phyloP scores from a whole-genome alignment of 495 filamentous ascomycete genomes.

The Penicillium lagena region DNA sequence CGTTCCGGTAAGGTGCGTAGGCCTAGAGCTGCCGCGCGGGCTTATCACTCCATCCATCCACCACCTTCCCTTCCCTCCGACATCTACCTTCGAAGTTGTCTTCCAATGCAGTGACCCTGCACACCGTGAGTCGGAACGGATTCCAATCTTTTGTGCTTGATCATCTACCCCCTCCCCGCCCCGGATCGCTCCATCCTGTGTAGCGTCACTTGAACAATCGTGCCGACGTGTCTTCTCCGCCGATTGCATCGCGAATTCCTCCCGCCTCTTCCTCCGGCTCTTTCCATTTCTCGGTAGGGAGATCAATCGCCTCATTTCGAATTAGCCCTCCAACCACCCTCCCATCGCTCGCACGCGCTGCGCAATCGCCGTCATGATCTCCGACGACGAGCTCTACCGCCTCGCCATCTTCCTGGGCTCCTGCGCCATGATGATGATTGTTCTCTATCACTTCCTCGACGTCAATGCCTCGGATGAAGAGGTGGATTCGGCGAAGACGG shows the following conservation, averaged over 20 bases:
- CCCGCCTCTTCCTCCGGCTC: background rate
- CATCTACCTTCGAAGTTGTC: too few species aligned
- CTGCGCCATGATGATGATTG: conserved; percentile 85
- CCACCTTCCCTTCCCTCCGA: too few species aligned
- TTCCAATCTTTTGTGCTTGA: too few species aligned
- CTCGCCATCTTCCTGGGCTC: conserved; percentile 93
- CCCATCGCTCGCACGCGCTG: background rate
- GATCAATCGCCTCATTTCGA: too few species aligned
- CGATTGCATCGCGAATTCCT: background rate
- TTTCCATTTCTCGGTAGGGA: too few species aligned
- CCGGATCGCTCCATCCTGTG: background rate
- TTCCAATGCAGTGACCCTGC: too few species aligned
- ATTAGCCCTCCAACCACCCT: background rate
- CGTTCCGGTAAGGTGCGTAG: too few species aligned
- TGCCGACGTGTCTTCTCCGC: conserved; percentile 2
- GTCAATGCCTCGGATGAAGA: conserved; percentile 70
- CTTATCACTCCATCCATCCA: too few species aligned
- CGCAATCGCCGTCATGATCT: conserved; percentile 59
- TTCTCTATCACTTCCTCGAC: conserved; percentile 95
- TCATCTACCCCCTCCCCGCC: background rate
- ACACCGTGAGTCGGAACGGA: too few species aligned
- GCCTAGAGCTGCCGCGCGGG: too few species aligned
- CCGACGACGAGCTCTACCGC: conserved; percentile 74
- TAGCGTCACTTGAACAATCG: background rate
- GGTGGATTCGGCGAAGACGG: conserved; percentile 5